Base-by-base conservation (phyloP, 1,139 yeast species). In the Zygosaccharomyces sapae region DNA sequence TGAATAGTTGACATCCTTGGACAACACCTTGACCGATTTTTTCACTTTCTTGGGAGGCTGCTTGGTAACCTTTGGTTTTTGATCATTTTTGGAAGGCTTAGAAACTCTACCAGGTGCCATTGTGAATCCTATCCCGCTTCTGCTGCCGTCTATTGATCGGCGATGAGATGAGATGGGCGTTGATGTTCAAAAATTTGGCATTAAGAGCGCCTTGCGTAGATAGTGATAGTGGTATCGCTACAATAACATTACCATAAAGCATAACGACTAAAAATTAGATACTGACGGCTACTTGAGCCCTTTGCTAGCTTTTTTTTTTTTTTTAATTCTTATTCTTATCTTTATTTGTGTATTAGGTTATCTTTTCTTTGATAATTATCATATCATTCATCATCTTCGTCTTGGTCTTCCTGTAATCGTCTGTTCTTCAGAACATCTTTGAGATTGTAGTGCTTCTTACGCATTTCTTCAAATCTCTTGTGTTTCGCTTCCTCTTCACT, bases 361-460 rank as follows among this genome's bases (percentile, higher is more conserved):
- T 45, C 49, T 10, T 25, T 6, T 34, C 27, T 35, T 25, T 44
- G 40, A 20, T 12, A 45, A 47, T 19, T 6, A 5, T 19, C 24
- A 12, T 35, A 3, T 8, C 46, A 47, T 3, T 48, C 54, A 6
- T 54, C 50, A n/a, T n/a, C n/a, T 7, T 59, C 66, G n/a, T 58
- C n/a, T n/a, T n/a, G n/a, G n/a, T n/a, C n/a, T n/a, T n/a, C n/a
- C n/a, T n/a, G 49, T 13, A 52, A 46, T 24, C 54, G 60, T 34
- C 55, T 53, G 29, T 62, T 63, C 36, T 65, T 61, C 39, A 83
- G 74, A 1, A 77, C 80, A 41, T 75, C 92, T 61, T 82, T 85
- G 71, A 83, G 69, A 58, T 82, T 86, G 64, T 87, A 87, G 65
- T 87, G 96, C 45, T 77, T 70, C 61, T 84, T 86, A 57, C 96